phyloP scores from a whole-genome alignment of 2,329 filamentous ascomycete genomes.

The Fusarium guadeloupense region DNA sequence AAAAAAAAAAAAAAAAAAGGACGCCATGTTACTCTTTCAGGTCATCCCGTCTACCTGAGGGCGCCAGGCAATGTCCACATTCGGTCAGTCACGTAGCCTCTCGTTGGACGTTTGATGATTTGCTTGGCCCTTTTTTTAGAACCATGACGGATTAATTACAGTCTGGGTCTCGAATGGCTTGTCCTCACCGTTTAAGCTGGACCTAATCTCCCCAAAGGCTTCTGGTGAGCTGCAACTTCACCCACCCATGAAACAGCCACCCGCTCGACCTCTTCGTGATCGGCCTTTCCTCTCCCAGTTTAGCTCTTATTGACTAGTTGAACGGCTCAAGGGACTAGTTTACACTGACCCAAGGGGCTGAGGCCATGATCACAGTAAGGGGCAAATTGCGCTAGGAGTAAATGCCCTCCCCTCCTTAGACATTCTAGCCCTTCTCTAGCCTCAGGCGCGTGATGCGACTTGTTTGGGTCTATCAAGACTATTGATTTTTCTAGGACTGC shows the following conservation, averaged over 20 bases:
- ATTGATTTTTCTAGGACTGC: slow-evolving; percentile 18
- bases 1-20: too few species aligned
- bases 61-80: slow-evolving; percentile 5
- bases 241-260: slow-evolving; percentile 34
- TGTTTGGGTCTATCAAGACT: slow-evolving; percentile 7
- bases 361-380: slow-evolving; percentile 18
- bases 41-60: slow-evolving; percentile 15
- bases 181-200: slow-evolving; percentile 34
- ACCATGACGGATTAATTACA: slow-evolving; percentile 39
- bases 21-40: slow-evolving; percentile 12
- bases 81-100: neutral
- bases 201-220: slow-evolving; percentile 5
- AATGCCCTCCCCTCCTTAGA: neutral
- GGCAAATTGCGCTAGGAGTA: slow-evolving; percentile 6
- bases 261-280: slow-evolving; percentile 10
- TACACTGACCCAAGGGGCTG: slow-evolving; percentile 11
- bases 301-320: neutral
- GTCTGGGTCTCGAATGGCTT: slow-evolving; percentile 19
- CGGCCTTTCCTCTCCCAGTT: neutral
- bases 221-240: slow-evolving; percentile 10
- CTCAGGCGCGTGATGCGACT: slow-evolving; percentile 27
- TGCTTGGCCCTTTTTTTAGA: slow-evolving; percentile 31
- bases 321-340: slow-evolving; percentile 9
- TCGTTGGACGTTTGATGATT: slow-evolving; percentile 5
- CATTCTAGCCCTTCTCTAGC: slow-evolving; percentile 31